phyloP scores from a whole-genome alignment of 2,329 filamentous ascomycete genomes.

The Fusarium verticillioides region DNA sequence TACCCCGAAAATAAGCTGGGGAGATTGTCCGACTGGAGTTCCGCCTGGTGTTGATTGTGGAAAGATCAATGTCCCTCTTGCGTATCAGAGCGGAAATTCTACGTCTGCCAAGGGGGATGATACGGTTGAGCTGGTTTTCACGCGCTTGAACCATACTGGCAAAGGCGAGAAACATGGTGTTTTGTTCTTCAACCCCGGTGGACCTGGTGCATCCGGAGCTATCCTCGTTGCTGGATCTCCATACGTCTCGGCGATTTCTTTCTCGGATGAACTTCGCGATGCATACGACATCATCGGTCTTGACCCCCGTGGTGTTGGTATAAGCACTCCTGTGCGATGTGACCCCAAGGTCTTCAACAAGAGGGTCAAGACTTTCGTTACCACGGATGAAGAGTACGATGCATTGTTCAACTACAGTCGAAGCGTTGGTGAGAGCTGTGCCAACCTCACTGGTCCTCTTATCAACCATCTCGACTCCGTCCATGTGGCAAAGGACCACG shows the following conservation, averaged over 20 bases:
- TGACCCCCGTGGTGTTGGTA: conserved; percentile 56
- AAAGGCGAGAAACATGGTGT: conserved; percentile 23
- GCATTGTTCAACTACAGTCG: conserved; percentile 21
- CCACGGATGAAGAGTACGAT: conserved; percentile 17
- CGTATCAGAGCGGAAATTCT: conserved; percentile 30
- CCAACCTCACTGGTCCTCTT: conserved; percentile 37
- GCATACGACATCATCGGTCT: conserved; percentile 57
- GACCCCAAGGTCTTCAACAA: conserved; percentile 46
- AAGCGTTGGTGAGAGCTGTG: conserved; percentile 36
- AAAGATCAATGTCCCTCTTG: conserved; percentile 28
- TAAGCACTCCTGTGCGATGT: conserved; percentile 54
- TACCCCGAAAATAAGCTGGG: conserved; percentile 9
- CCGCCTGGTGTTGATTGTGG: conserved; percentile 35
- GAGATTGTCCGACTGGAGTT: conserved; percentile 7
- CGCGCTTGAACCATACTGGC: conserved; percentile 28
- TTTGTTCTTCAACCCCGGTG: conserved; percentile 40
- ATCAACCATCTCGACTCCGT: conserved; percentile 39
- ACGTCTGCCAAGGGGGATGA: conserved; percentile 13
- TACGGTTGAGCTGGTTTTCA: conserved; percentile 13
- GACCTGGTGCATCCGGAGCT: conserved; percentile 30
- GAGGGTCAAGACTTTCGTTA: conserved; percentile 24
- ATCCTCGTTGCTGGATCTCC: conserved; percentile 18
- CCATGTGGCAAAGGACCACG: conserved; percentile 40
- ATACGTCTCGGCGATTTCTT: conserved; percentile 10
- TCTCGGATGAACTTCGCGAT: conserved; percentile 29